A percentile compares a stretch with the other conserved stretches of the same genome.
phyloP scores from a whole-genome alignment of 2,329 filamentous ascomycete genomes.

The Salinomyces thailandicus region DNA sequence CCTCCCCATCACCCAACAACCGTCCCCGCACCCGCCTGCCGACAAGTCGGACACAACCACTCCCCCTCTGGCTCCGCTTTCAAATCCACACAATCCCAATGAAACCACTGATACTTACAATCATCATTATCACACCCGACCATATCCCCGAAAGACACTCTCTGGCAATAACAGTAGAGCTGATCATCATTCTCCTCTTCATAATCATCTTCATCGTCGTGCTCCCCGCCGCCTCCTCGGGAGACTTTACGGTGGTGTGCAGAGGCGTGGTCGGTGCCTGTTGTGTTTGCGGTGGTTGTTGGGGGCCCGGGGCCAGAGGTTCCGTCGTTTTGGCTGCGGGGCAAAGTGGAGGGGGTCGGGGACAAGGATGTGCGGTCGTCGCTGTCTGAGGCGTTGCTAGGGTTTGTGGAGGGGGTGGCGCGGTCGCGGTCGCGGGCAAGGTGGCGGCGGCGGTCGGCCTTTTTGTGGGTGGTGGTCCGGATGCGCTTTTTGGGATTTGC shows the following conservation, averaged over 20 bases:
- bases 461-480: constrained; percentile 15
- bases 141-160: constrained; percentile 79
- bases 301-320: constrained; percentile 4
- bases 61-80: constrained; percentile 41
- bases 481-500: constrained; percentile 13
- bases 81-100: constrained; percentile 54
- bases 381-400: constrained; percentile 20
- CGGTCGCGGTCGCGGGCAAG: constrained; percentile 25
- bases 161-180: constrained; percentile 72
- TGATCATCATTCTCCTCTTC: constrained; percentile 39
- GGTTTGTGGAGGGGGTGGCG: constrained; percentile 23
- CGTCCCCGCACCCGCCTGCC: too few species aligned
- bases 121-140: constrained; percentile 77
- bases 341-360: constrained; percentile 24
- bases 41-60: constrained; percentile 38
- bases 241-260: background rate
- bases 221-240: background rate
- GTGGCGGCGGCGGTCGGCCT: constrained; percentile 25
- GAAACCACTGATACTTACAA: constrained; percentile 79
- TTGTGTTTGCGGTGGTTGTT: background rate
- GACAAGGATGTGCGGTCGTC: constrained; percentile 16
- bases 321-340: constrained; percentile 19
- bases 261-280: background rate
- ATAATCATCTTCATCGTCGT: constrained; percentile 18
- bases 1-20: too few species aligned